A percentile compares a stretch with the other conserved stretches of the same genome.
Evolutionary conservation across 352 stramenopile species (phyloP).

Genomic region (Globisporangium perplexum): DNA sequence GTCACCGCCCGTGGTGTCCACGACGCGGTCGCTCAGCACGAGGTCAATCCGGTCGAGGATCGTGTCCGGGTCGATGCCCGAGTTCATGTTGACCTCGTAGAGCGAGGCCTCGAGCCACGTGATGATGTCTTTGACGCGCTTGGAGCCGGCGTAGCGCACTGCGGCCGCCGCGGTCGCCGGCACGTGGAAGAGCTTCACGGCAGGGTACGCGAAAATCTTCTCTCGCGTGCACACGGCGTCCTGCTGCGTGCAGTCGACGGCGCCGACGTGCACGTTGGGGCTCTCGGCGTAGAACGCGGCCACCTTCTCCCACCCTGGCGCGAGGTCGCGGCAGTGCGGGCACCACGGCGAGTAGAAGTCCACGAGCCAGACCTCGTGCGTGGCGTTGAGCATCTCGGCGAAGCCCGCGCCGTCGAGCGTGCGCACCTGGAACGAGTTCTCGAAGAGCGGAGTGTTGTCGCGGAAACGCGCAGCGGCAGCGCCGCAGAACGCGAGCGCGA

Average conservation of each 20-base stretch:
- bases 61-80: constrained; percentile 42
- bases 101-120: constrained; percentile 60
- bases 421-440: constrained; percentile 59
- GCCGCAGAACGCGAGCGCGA: neutral
- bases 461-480: constrained; percentile 19
- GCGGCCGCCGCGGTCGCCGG: constrained; percentile 23
- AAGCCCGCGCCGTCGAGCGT: constrained; percentile 32
- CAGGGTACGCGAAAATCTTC: constrained; percentile 56
- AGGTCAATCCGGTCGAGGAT: constrained; percentile 39
- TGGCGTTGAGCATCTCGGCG: constrained; percentile 38
- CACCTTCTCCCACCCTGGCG: constrained; percentile 65
- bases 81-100: constrained; percentile 40
- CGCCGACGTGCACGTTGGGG: constrained; percentile 52
- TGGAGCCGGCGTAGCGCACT: constrained; percentile 15
- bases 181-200: constrained; percentile 70
- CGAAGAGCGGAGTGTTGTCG: constrained; percentile 56
- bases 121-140: constrained; percentile 40
- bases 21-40: constrained; percentile 33
- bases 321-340: constrained; percentile 74
- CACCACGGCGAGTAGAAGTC: constrained; percentile 87
- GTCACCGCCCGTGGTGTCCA: constrained; percentile 14
- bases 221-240: constrained; percentile 53
- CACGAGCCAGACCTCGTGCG: constrained; percentile 62
- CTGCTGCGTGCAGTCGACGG: constrained; percentile 70
- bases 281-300: constrained; percentile 59